Evolutionary conservation across 495 filamentous ascomycete species (phyloP), one percentile per base, ranked within the genome.

Genomic region (Chaetomidium leptoderma): DNA sequence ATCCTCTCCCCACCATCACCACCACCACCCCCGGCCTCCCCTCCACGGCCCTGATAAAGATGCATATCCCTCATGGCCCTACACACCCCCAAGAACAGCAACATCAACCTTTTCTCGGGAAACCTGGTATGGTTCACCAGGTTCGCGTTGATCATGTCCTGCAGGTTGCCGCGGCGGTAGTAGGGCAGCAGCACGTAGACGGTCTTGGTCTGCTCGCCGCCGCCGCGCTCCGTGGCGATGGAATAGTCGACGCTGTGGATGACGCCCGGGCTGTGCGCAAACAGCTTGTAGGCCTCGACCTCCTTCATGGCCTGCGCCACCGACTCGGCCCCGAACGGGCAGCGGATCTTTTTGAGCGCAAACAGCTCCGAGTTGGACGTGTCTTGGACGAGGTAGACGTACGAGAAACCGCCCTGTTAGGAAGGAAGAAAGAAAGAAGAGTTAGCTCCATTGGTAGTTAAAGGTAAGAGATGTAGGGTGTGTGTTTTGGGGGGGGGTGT

Each of bases 61-160:
- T 98, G 93, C 87, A 98, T 96, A 14, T 88, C 81, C 66, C 83
- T 86, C 49, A 98, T 72, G 16, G 91, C 95, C 58, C 84, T 79
- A 63, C 93, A 96, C 4, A 98, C 91, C 7, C 93, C 93, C 33
- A 96, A 75, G 65, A 97, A 96, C 64, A 98, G 70, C 61, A 83
- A 77, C 92, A 97, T 92, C 45, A 98, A 74, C 60, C 84, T 78
- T 72, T 86, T 83, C 59, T 96, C 92, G 0, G 93, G 93, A 66
- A 98, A 97, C 46, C 78, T 81, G n/a, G 89, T 89, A 61, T 95
- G 90, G 71, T 98, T 97, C 77, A 98, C 92, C 48, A 97, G 74
- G 72, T 98, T 98, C 58, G 93, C 93, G 67, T 98, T 98, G 77
- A 98, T 97, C 42, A 92, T 87, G 74, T 98, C 93, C 70, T 98